A percentile compares a stretch with the other conserved stretches of the same genome.
phyloP scores from a whole-genome alignment of 2,329 filamentous ascomycete genomes.

The Coniochaeta prunicola region DNA sequence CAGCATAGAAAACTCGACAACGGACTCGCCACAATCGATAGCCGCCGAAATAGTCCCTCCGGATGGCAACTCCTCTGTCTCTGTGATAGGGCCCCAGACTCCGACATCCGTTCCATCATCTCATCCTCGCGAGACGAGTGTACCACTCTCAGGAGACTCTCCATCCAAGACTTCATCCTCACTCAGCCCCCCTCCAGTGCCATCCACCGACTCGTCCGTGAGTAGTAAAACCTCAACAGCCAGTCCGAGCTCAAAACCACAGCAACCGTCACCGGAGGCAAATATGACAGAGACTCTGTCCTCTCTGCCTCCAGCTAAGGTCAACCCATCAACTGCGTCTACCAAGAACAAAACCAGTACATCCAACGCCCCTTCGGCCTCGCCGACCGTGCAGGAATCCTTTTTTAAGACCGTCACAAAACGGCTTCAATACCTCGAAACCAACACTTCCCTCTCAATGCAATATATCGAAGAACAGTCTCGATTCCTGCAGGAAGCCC shows the following conservation, averaged over 20 bases:
- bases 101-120: slow-evolving; percentile 2
- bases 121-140: background rate
- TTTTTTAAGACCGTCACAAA: slow-evolving; percentile 98
- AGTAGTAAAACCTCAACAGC: background rate
- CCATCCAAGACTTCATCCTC: background rate
- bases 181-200: background rate
- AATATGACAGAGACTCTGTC: background rate
- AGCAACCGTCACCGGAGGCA: background rate
- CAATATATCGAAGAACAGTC: slow-evolving; percentile 98
- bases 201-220: background rate
- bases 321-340: slow-evolving; percentile 15
- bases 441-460: slow-evolving; percentile 85
- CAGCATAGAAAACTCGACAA: slow-evolving; percentile 16
- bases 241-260: background rate
- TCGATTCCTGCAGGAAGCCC: slow-evolving; percentile 77
- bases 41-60: slow-evolving; percentile 6
- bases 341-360: slow-evolving; percentile 30
- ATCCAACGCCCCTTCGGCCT: slow-evolving; percentile 40
- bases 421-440: slow-evolving; percentile 81
- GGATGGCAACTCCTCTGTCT: slow-evolving; percentile 3
- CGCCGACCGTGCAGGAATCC: slow-evolving; percentile 87
- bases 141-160: background rate
- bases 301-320: background rate
- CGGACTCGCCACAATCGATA: slow-evolving; percentile 13
- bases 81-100: slow-evolving; percentile 4